phyloP scores from a whole-genome alignment of 2,329 filamentous ascomycete species.

The Aspergillus sp. region DNA sequence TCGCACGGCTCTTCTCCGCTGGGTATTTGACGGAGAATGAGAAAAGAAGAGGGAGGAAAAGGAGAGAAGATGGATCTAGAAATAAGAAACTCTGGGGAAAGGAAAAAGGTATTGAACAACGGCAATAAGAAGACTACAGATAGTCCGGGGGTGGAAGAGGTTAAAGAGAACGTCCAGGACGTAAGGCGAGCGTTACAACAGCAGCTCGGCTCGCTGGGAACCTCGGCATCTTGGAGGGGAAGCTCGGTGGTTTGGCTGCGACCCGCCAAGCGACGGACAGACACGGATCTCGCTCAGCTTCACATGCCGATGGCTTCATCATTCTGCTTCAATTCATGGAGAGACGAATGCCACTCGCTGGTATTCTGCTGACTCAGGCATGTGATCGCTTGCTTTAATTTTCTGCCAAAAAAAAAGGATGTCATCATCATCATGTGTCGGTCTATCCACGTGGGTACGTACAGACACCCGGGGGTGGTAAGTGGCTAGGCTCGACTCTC shows the following conservation, averaged over 20 bases:
- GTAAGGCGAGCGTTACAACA: neutral
- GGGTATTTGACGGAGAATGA: neutral
- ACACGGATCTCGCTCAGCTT: slow-evolving; percentile 17
- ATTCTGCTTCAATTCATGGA: no score
- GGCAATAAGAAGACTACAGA: neutral
- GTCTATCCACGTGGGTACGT: neutral
- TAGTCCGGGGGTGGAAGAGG: no score
- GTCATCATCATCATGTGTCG: neutral
- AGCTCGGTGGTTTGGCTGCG: slow-evolving; percentile 4
- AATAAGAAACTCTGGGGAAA: slow-evolving; percentile 18
- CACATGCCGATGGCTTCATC: slow-evolving; percentile 26
- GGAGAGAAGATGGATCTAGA: slow-evolving; percentile 15
- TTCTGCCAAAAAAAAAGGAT: neutral
- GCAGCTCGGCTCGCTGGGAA: neutral
- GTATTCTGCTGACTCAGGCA: neutral
- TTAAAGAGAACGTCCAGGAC: no score
- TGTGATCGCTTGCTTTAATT: neutral
- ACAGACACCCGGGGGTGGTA: no score
- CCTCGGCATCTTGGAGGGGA: neutral
- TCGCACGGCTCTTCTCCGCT: neutral
- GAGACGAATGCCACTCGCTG: no score
- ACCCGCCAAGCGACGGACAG: slow-evolving; percentile 5
- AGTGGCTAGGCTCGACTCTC: no score
- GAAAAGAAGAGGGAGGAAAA: slow-evolving; percentile 1
- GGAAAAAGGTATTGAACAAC: slow-evolving; percentile 3